Base-by-base conservation (phyloP, 805 yeast genomes). In the Metschnikowia bowlesiae region DNA sequence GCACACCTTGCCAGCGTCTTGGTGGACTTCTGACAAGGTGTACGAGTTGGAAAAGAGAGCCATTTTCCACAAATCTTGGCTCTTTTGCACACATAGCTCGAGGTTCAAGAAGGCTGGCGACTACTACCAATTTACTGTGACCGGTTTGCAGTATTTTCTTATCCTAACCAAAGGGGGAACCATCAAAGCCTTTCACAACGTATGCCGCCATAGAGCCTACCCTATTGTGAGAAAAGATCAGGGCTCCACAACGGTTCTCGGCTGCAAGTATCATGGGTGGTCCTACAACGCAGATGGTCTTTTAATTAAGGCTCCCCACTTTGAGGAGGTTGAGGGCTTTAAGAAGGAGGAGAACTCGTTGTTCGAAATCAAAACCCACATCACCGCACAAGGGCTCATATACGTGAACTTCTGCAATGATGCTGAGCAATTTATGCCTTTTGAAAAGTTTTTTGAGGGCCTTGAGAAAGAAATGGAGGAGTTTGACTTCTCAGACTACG, bases 231-330 rank as follows among this genome's bases (percentile, higher is more conserved):
- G 78, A 62, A 81, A 81, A 60, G 80, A 80, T 34, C 67, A 76
- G 55, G 86, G 86, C 29, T 78, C 83, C n/a, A 74, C 84, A 2
- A 72, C 70, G 14, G 73, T 81, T 38, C 65, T 81, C 33, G 84
- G 84, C 39, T 81, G 86, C 64, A 75, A 79, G 57, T 81, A 81
- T 62, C 85, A 81, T 57, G 85, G 85, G 26, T 81, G 85, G 86
- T 75, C 83, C 28, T 81, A 81, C 67, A 79, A 80, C 60, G 69
- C 82, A n/a, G 82, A 80, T 54, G 86, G 86, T 4, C 63, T 68
- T 42, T 69, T 81, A 57, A 79, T 78, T 47, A 81, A 81, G 58
- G 85, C 85, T 8, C 86, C 86, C 22, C 83, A 80, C 54, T 81
- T 81, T 59, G 82, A 81, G 47, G 67, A 76, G 45, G 82, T 81